Base-by-base conservation (phyloP, 2,329 filamentous ascomycete genomes). In the Fusarium goolgardi region DNA sequence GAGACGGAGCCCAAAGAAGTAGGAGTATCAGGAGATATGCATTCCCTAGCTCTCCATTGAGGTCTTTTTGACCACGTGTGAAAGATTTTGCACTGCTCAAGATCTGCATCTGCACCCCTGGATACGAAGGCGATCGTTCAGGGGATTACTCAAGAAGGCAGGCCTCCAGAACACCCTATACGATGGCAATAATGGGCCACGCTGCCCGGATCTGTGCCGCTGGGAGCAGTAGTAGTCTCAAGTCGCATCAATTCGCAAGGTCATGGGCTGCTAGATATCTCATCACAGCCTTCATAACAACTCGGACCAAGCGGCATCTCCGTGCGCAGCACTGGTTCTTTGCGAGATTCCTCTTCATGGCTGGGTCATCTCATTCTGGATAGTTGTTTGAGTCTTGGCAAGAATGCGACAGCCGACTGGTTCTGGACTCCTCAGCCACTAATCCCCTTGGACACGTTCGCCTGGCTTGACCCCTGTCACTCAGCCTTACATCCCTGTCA, bases 381-480 rank as follows among this genome's bases (percentile, higher is more conserved):
- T 53, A 52, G 65, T 45, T 55, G 59, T 74, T 59, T 57, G 52
- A 56, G 63, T 51, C 69, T 74, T 73, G 72, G 71, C 71, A 65
- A 29, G 45, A 55, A 56, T 51, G 56, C 21, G 41, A 55, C 59
- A 60, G 59, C 62, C 55, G 65, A 74, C 69, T 74, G 72, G 72
- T 63, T 64, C 56, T 64, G 51, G 59, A 29, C 35, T 61, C 25
- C n/a, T 56, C 59, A 59, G 39, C 69, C 58, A 52, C 71, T 72
- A 73, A 65, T 60, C 69, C 71, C 23, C 47, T 67, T 73, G 44
- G 34, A 72, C 54, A 63, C 49, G 39, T 69, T 71, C 62, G 69
- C 47, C 59, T 68, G 59, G 56, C 16, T 54, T 45, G 34, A 62
- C 61, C 71, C 69, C 63, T 70, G 68, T 56, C 39, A 12, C 40